Evolutionary conservation across 148 eudicot species (phyloP).

Genomic region (Chenopodium suecicum): DNA sequence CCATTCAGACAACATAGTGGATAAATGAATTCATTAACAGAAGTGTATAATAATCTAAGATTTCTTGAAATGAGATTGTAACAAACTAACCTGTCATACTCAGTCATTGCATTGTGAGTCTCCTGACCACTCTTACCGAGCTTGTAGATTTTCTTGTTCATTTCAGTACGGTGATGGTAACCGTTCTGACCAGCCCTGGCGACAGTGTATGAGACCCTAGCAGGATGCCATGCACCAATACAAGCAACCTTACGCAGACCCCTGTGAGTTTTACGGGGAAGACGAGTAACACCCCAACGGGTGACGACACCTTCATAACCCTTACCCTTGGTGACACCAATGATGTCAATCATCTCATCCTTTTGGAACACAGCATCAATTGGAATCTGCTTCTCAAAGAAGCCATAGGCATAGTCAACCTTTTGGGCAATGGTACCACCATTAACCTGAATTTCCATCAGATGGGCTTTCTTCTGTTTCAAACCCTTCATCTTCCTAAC

Average conservation of each 20-base stretch:
- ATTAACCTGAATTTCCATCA: slow-evolving; percentile 82
- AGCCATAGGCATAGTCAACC: slow-evolving; percentile 68
- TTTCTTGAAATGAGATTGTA: too few species aligned
- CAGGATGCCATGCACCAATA: slow-evolving; percentile 80
- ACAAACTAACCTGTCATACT: slow-evolving; percentile 57
- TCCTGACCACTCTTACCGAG: slow-evolving; percentile 58
- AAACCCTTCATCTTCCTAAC: slow-evolving; percentile 83
- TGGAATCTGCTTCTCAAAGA: slow-evolving; percentile 78
- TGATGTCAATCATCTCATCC: slow-evolving; percentile 76
- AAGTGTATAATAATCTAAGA: too few species aligned
- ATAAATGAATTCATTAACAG: too few species aligned
- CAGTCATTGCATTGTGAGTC: slow-evolving; percentile 53
- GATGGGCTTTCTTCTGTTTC: slow-evolving; percentile 80
- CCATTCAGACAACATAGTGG: too few species aligned
- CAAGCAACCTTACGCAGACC: slow-evolving; percentile 80
- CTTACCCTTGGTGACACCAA: slow-evolving; percentile 77
- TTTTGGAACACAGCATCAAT: slow-evolving; percentile 78
- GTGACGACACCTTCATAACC: slow-evolving; percentile 82
- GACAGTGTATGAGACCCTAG: slow-evolving; percentile 74
- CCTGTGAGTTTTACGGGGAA: slow-evolving; percentile 78
- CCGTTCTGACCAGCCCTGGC: slow-evolving; percentile 85
- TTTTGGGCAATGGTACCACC: slow-evolving; percentile 79
- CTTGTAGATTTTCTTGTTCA: slow-evolving; percentile 78
- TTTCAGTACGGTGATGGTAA: slow-evolving; percentile 73
- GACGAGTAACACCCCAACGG: slow-evolving; percentile 81